Evolutionary conservation across 305 asterid species (phyloP).

Genomic region (Rubia peregrina): DNA sequence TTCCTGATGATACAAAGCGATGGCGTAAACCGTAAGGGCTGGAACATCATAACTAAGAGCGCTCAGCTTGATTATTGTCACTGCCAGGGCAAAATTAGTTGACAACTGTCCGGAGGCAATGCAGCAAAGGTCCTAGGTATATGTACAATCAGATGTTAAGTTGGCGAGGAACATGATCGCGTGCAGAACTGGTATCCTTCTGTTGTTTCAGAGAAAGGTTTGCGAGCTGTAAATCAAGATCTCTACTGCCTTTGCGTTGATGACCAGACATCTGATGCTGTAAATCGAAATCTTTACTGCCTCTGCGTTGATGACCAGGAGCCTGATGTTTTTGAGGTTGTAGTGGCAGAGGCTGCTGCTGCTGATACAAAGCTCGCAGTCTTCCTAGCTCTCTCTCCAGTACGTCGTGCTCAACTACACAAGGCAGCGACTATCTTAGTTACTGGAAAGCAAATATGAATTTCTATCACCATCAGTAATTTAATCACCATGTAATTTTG

Average conservation of each 20-base stretch:
- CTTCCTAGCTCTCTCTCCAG: slow-evolving; percentile 59
- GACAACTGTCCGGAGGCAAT: slow-evolving; percentile 22
- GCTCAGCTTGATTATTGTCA: slow-evolving; percentile 20
- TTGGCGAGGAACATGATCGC: slow-evolving; percentile 48
- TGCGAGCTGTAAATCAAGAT: slow-evolving; percentile 46
- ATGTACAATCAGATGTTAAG: slow-evolving; percentile 33
- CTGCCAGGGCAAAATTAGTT: slow-evolving; percentile 18
- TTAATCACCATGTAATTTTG: no score
- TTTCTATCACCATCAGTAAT: neutral
- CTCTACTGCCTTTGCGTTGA: slow-evolving; percentile 49
- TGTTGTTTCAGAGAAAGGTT: slow-evolving; percentile 54
- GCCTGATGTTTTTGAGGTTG: slow-evolving; percentile 31
- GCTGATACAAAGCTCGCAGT: slow-evolving; percentile 42
- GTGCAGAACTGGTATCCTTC: slow-evolving; percentile 39
- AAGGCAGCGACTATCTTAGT: slow-evolving; percentile 4
- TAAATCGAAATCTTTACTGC: slow-evolving; percentile 42
- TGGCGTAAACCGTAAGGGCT: slow-evolving; percentile 20
- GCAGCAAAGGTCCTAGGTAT: slow-evolving; percentile 20
- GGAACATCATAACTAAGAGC: slow-evolving; percentile 17
- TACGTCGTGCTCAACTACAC: slow-evolving; percentile 68
- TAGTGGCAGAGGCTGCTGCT: slow-evolving; percentile 33
- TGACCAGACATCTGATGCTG: slow-evolving; percentile 33
- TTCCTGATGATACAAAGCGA: slow-evolving; percentile 5
- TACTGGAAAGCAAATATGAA: neutral
- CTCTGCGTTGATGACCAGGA: slow-evolving; percentile 42